These are phyloP conservation scores for Albatrellus sp. DNA, from an alignment of 1,284 basidiomycete species.

Conservation along the genomic window DNA sequence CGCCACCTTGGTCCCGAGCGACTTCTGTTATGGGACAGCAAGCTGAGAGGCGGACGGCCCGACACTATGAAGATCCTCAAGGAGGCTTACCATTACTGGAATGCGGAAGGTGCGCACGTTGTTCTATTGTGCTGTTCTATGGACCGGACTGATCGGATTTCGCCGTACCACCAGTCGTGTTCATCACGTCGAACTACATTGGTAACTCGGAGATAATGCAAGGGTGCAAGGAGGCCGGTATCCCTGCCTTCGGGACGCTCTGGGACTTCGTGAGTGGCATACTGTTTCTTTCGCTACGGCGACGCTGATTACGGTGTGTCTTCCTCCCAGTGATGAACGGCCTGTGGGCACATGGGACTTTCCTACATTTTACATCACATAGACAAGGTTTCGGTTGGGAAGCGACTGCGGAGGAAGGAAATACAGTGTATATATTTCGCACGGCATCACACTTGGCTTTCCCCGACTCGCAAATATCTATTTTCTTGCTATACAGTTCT, in stretches of 20 bases:
- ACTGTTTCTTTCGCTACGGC: background rate
- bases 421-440: too few species aligned
- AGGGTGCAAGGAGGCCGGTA: slow-evolving; percentile 64
- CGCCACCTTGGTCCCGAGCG: slow-evolving; percentile 57
- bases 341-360: too few species aligned
- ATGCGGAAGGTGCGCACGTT: slow-evolving; percentile 45
- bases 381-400: too few species aligned
- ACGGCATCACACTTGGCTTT: too few species aligned
- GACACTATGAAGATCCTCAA: slow-evolving; percentile 66
- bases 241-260: slow-evolving; percentile 59
- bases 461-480: too few species aligned
- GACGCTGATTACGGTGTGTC: background rate
- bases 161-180: slow-evolving; percentile 36
- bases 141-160: background rate
- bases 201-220: slow-evolving; percentile 66
- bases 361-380: too few species aligned
- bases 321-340: too few species aligned
- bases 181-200: slow-evolving; percentile 65
- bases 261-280: slow-evolving; percentile 52
- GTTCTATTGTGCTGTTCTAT: background rate
- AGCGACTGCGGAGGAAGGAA: too few species aligned
- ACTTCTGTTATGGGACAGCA: slow-evolving; percentile 61
- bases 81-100: slow-evolving; percentile 52
- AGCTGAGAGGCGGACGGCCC: slow-evolving; percentile 54
- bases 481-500: too few species aligned